phyloP scores from a whole-genome alignment of 768 basidiomycete species.

The Amanita fuliginea region DNA sequence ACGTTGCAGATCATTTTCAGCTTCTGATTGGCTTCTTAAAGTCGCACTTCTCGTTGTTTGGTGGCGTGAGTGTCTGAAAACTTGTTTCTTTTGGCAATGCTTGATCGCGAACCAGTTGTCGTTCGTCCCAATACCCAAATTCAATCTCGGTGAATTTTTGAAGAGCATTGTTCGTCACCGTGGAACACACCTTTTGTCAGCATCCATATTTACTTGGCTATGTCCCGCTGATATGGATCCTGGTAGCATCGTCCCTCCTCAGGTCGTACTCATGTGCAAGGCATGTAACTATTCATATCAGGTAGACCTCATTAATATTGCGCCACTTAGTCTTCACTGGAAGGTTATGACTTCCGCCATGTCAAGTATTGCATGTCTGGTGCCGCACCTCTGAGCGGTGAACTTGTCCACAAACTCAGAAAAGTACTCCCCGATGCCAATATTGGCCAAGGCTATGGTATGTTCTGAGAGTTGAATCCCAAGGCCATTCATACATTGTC shows the following conservation, averaged over 20 bases:
- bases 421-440: constrained; percentile 42
- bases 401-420: constrained; percentile 34
- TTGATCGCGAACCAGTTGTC: constrained; percentile 26
- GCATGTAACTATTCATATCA: constrained; percentile 17
- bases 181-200: constrained; percentile 47
- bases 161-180: constrained; percentile 42
- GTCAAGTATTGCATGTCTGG: constrained; percentile 46
- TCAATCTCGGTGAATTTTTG: constrained; percentile 45
- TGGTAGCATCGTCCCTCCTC: constrained; percentile 51
- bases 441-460: constrained; percentile 61
- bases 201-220: neutral
- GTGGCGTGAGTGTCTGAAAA: constrained; percentile 27
- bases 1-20: neutral
- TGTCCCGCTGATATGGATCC: neutral
- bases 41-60: constrained; percentile 44
- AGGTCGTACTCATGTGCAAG: constrained; percentile 58
- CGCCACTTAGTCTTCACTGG: neutral
- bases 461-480: neutral
- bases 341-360: constrained; percentile 35
- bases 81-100: neutral
- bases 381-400: constrained; percentile 53
- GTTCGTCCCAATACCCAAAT: constrained; percentile 55
- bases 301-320: neutral
- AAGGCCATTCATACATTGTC: neutral
- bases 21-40: constrained; percentile 11